These are phyloP conservation scores for Solanum peruvianum DNA, from an alignment of 257 asterid species.

Conservation along the genomic window DNA sequence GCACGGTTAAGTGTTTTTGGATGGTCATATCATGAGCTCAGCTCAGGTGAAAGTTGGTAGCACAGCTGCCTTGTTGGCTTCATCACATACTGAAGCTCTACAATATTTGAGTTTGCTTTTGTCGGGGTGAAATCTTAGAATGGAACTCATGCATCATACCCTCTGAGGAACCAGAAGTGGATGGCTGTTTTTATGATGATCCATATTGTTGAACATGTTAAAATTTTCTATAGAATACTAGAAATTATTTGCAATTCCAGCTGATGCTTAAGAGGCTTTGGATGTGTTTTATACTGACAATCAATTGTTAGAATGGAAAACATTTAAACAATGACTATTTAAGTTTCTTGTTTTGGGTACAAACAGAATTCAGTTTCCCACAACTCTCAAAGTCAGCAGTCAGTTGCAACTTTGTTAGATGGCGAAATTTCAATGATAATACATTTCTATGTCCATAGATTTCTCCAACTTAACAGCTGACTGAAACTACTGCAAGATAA, in stretches of 20 bases:
- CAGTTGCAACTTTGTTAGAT: background rate
- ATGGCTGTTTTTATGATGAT: background rate
- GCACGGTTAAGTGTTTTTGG: background rate
- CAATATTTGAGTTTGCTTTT: background rate
- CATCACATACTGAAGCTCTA: background rate
- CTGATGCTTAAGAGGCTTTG: background rate
- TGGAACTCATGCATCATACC: background rate
- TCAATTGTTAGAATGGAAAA: background rate
- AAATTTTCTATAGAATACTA: background rate
- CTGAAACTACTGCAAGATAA: too few species aligned
- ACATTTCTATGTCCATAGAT: background rate
- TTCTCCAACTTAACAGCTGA: background rate
- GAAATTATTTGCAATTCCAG: background rate
- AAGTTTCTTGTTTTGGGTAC: background rate
- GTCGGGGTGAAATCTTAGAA: background rate
- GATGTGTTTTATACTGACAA: background rate
- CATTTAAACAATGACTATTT: background rate
- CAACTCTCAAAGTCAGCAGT: background rate
- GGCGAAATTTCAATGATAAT: background rate
- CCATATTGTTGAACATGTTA: background rate
- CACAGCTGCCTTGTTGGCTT: background rate
- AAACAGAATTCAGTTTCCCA: background rate
- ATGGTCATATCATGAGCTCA: background rate
- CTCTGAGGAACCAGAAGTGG: background rate
- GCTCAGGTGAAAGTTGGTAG: background rate